These are phyloP conservation scores for Madurella fahalii DNA, from an alignment of 2,329 filamentous ascomycete species.

Conservation along the genomic window DNA sequence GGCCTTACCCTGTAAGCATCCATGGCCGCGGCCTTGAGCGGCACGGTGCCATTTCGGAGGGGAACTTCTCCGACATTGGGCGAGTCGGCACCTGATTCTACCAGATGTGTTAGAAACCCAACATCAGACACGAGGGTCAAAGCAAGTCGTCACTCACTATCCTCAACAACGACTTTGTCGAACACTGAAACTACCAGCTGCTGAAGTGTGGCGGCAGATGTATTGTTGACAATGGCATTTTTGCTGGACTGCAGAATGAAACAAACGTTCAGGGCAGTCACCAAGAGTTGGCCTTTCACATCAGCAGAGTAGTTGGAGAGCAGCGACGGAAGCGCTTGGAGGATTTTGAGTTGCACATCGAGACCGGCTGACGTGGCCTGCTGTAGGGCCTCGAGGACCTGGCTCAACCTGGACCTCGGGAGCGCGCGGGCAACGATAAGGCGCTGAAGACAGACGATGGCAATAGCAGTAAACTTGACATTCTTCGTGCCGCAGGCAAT, in stretches of 20 bases:
- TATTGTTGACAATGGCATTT: constrained; percentile 90
- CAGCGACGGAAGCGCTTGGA: constrained; percentile 85
- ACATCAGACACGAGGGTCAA: not conserved
- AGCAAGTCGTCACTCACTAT: constrained; percentile 53
- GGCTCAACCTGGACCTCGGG: constrained; percentile 72
- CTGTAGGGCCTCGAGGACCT: constrained; percentile 82
- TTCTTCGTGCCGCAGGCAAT: constrained; percentile 89
- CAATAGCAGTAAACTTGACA: constrained; percentile 82
- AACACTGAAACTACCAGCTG: constrained; percentile 91
- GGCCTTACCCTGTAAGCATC: constrained; percentile 71
- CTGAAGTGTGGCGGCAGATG: constrained; percentile 91
- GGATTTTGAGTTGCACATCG: constrained; percentile 92
- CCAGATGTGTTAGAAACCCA: constrained; percentile 13
- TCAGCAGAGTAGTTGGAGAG: constrained; percentile 86
- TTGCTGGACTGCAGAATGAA: constrained; percentile 88
- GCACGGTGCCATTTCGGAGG: constrained; percentile 58
- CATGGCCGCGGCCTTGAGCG: constrained; percentile 70
- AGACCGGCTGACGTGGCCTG: constrained; percentile 76
- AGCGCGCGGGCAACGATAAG: constrained; percentile 79
- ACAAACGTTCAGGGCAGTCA: constrained; percentile 82
- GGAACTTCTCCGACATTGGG: constrained; percentile 64
- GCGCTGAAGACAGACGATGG: constrained; percentile 82
- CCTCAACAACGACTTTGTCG: constrained; percentile 81
- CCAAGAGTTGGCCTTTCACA: constrained; percentile 74
- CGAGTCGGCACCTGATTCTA: constrained; percentile 46